Conservation (phyloP, 768 basidiomycete species). For the Leccinum longicurvipes region DNA sequence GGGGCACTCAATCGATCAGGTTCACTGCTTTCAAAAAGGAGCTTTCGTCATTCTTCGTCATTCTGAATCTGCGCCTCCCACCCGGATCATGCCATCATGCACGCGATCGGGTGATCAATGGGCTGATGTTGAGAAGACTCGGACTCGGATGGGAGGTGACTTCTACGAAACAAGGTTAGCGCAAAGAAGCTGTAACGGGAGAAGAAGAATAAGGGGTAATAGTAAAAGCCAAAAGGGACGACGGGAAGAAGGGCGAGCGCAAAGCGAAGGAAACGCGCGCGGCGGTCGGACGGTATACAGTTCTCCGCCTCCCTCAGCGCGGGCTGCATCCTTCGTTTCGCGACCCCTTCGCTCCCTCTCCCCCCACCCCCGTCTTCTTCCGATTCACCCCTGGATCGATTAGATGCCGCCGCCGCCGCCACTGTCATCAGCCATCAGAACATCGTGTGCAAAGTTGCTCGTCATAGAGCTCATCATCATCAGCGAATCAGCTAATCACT, state of each 20-base stretch:
- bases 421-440: neutral
- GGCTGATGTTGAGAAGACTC: too few relatives aligned
- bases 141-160: too few relatives aligned
- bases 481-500: neutral
- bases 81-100: neutral
- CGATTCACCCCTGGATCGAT: neutral
- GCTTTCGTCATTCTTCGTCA: too few relatives aligned
- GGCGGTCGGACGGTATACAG: too few relatives aligned
- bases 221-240: neutral
- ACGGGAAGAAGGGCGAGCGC: neutral
- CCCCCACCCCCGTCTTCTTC: neutral
- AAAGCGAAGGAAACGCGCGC: neutral
- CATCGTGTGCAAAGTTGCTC: neutral
- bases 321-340: neutral
- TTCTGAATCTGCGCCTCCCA: too few relatives aligned
- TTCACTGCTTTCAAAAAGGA: neutral
- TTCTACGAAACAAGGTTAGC: neutral
- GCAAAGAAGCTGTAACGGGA: neutral
- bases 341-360: too few relatives aligned
- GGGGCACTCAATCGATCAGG: too few relatives aligned
- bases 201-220: neutral
- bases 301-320: too few relatives aligned
- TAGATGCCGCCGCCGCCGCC: neutral
- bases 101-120: neutral
- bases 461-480: neutral